Base-by-base conservation (phyloP, 2,329 filamentous ascomycete genomes). In the Claviceps lovelessii region DNA sequence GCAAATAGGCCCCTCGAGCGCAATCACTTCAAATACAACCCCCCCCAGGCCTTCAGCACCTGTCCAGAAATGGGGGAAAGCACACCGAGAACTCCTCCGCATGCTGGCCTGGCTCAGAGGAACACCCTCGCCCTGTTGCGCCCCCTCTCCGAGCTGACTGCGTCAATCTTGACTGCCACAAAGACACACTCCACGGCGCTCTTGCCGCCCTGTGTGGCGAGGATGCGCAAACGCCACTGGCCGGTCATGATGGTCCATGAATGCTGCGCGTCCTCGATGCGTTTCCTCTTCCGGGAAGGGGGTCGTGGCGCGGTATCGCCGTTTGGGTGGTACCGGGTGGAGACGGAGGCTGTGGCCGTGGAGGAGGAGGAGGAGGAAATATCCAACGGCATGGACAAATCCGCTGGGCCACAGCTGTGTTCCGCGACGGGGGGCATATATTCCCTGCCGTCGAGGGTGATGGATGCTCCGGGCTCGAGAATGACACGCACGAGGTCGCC, bases 91-190 rank as follows among this genome's bases (percentile, higher is more conserved):
- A 23, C 23, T 23, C 23, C 23, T 23, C 23, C 23, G 23, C 23
- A 33, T 33, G 31, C 31, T 33, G 5, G 31, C 5, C 35, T 17
- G 58, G 7, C 29, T 63, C 55, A 94, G 67, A 41, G 39, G 65
- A 94, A 95, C 0, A 69, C 71, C 58, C 86, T 77, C 52, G 73
- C 68, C 51, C 70, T 70, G 70, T 94, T 95, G 58, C 87, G 77
- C 11, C 76, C 76, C 58, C 75, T 73, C 68, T 91, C 81, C 8
- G 75, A 77, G 53, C 77, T 84, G 61, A 83, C 78, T 0, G 84
- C 85, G 60, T 94, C 86, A 31, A 95, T 65, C 67, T 87, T 89
- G 39, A 90, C 86, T 0, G 83, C 86, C 17, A 86, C 76, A 51
- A 95, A 75, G 28, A 88, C 76, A 56, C 88, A 85, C 69, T 91